Base-by-base conservation (phyloP, 306 rosid species). In the Casuarina equisetifolia region DNA sequence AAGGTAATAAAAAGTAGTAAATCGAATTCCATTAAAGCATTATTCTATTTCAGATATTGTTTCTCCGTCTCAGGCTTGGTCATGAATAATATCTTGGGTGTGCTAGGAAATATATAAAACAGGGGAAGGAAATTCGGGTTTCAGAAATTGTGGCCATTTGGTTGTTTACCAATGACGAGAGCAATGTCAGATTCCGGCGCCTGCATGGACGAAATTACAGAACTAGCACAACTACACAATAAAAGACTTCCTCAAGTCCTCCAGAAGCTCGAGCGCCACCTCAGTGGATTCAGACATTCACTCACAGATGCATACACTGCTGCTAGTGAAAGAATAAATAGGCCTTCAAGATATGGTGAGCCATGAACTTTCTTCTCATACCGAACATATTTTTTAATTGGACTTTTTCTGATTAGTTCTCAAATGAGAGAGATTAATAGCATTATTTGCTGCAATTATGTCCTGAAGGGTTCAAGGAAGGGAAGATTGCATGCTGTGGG, bases 41-140 rank as follows among this genome's bases (percentile, higher is more conserved):
- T 25, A 25, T 25, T 25, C 32, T 25, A 25, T 25, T 25, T 25
- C 32, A 25, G 32, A 25, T 25, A 25, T 25, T 25, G 32, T 25
- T 25, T 25, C 32, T 25, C 32, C 32, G 32, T 25, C 32, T 25
- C 32, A 25, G 32, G 32, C 32, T 25, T 55, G 6, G 62, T 19
- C 50, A 36, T 16, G 64, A 19, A 11, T 40, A 6, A 25, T 25
- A 62, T 5, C 13, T 3, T 49, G 94, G 2, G 32, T 12, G 2
- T 36, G n/a, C 35, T 52, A 79, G 90, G 88, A 79, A 78, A 78
- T 86, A 58, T 78, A 84, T 10, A 44, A 55, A 38, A 36, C 59
- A 54, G 87, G 88, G 87, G 87, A 73, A 86, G 90, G 74, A 84
- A 86, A 62, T 86, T 86, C 69, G 88, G 78, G 76, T 10, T 86